Conservation (phyloP, 768 basidiomycete genomes). For the Pisolithus tinctorius region DNA sequence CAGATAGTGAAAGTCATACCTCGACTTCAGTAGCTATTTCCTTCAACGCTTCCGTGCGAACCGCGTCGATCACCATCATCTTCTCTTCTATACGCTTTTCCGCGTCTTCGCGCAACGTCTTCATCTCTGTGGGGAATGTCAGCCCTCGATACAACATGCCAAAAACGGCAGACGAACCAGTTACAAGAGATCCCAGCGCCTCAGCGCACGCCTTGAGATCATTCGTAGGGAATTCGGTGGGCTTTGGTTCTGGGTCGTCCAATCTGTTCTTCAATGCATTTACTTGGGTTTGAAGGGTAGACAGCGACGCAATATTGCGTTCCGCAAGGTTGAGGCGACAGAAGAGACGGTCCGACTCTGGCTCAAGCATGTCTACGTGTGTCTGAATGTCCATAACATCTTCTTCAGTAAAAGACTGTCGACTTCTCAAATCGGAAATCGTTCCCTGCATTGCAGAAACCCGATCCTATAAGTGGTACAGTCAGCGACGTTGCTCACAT, state of each 20-base stretch:
- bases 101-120: conserved; percentile 33
- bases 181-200: conserved; percentile 33
- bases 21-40: conserved; percentile 26
- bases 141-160: background rate
- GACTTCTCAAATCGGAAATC: conserved; percentile 15
- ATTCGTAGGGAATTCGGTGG: conserved; percentile 8
- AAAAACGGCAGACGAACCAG: conserved; percentile 29
- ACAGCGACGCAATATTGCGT: conserved; percentile 26
- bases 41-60: conserved; percentile 33
- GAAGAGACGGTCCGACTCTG: conserved; percentile 25
- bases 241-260: conserved; percentile 11
- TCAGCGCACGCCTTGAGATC: conserved; percentile 26
- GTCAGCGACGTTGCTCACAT: background rate
- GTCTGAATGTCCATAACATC: conserved; percentile 28
- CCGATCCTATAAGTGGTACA: conserved; percentile 14
- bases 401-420: conserved; percentile 21
- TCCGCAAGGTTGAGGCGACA: conserved; percentile 21
- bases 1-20: conserved; percentile 10
- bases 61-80: conserved; percentile 37
- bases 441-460: conserved; percentile 15
- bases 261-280: conserved; percentile 13
- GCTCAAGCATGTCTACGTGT: conserved; percentile 34
- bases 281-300: conserved; percentile 22
- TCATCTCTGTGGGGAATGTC: conserved; percentile 35
- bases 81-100: conserved; percentile 41